Evolutionary conservation across 1,139 yeast species (phyloP), one percentile per base, ranked within the genome.

Genomic region (Spencermartinsiella ligniputridi): DNA sequence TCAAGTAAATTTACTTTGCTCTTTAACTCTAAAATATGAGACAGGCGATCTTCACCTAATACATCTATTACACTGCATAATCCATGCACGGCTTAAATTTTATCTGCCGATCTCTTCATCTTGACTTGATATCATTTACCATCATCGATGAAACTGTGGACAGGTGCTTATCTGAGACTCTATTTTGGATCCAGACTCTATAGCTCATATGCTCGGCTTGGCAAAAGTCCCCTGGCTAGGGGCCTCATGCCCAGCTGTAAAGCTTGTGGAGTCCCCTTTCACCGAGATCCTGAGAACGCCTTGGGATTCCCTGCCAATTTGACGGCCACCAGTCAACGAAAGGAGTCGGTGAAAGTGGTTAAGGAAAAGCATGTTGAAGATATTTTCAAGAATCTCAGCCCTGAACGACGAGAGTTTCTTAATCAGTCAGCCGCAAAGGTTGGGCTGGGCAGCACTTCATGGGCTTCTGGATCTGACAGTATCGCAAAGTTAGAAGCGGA

Each of bases 201-300:
- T n/a, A 27, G 32, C 32, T 27, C 32, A 5, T 11, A 27, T 27
- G 15, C 15, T 27, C 13, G 13, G 12, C 12, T 27, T 5, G 15
- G 13, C 15, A 9, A 9, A n/a, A 27, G 15, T n/a, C 15, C 32
- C 15, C 15, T 27, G 32, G 15, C 32, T 6, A 27, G 32, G 15
- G n/a, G 5, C 32, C 32, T 27, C n/a, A 5, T 37, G 9, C 44
- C 45, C 16, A 34, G 48, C n/a, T 55, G 59, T 38, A 47, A 43
- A 25, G 45, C 80, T 2, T 81, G 87, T 63, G 86, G 86, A 30
- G 64, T 78, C 5, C 60, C 62, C 17, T 64, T 80, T 18, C 86
- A 81, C 54, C 56, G 58, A 13, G 51, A 48, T 1, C 64, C 70
- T 39, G 58, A 69, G 1, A 42, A 47, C 0, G 52, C 56, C 22